Base-by-base conservation (phyloP, 768 basidiomycete species). In the Lactifluus rugatus region DNA sequence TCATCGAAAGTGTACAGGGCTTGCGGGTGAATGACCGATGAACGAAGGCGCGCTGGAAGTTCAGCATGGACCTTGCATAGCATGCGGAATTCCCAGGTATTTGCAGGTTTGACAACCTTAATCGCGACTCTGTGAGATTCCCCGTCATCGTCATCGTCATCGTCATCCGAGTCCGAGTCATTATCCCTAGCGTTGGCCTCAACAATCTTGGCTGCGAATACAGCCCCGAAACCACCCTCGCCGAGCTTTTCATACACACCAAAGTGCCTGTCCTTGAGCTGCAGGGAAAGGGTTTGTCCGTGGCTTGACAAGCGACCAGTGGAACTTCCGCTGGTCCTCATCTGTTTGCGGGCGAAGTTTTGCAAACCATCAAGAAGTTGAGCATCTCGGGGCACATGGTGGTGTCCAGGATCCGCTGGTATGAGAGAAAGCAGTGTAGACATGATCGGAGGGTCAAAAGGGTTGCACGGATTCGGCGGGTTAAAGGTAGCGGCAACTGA, bases 181-280 rank as follows among this genome's bases (percentile, higher is more conserved):
- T 81, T 78, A 8, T 67, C 73, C 28, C 73, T 72, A 7, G 81
- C 76, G 11, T 78, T 71, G 19, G 64, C 64, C 26, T 53, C 57
- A 66, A 75, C 52, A 67, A 84, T 79, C 55, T 79, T 78, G 3
- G 89, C 90, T 60, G 86, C 81, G 75, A 95, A 99, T n/a, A 99
- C 96, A 3, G 87, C 81, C 2, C 95, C 96, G 65, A 95, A 99
- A 0, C 94, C 92, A 5, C 96, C 96, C 72, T 99, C 96, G 17
- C 96, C 96, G 23, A 99, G 77, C 70, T 98, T 99, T 61, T 87
- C 87, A 3, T 77, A 73, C 4, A 97, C 82, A 53, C 79, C 79
- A 66, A 88, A 92, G 52, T 74, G 74, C 57, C 78, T 80, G 3
- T 78, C 84, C 46, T 76, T 76, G n/a, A 97, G 73, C 17, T 72